phyloP scores from a whole-genome alignment of 371 early-diverging fungal genomes.

The Gilbertella persicaria region DNA sequence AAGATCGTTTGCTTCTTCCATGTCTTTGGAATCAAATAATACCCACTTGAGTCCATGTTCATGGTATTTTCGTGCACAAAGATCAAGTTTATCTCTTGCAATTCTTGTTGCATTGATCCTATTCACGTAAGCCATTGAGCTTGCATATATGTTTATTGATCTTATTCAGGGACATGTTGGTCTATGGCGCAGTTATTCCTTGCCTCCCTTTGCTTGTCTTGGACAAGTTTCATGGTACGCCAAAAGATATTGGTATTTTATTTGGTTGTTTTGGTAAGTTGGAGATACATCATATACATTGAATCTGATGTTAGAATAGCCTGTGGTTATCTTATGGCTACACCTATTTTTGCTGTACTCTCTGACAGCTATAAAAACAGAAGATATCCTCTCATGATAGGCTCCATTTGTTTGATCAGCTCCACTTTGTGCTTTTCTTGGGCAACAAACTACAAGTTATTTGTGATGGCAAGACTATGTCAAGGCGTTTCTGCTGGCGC shows the following conservation, averaged over 20 bases:
- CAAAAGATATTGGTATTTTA: constrained; percentile 63
- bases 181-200: constrained; percentile 75
- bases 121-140: constrained; percentile 4
- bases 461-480: constrained; percentile 64
- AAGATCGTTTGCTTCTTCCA: too few relatives aligned
- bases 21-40: background rate
- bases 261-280: constrained; percentile 68
- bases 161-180: constrained; percentile 50
- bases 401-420: constrained; percentile 54
- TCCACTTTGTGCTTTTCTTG: constrained; percentile 64
- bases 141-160: background rate
- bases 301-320: constrained; percentile 23
- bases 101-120: constrained; percentile 3
- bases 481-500: constrained; percentile 73
- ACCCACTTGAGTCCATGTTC: background rate
- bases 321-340: constrained; percentile 65
- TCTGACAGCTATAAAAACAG: constrained; percentile 66
- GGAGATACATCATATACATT: too few relatives aligned
- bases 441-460: constrained; percentile 53
- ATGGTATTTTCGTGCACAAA: background rate
- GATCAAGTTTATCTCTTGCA: background rate
- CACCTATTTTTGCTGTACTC: constrained; percentile 68
- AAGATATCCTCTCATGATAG: constrained; percentile 66
- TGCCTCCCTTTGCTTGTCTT: constrained; percentile 69
- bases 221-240: constrained; percentile 51